Percentiles rank a stretch among this genome's conserved stretches.
These are phyloP conservation scores for Epichloe sibirici DNA, from an alignment of 2,329 filamentous ascomycete genomes.

Conservation along the genomic window DNA sequence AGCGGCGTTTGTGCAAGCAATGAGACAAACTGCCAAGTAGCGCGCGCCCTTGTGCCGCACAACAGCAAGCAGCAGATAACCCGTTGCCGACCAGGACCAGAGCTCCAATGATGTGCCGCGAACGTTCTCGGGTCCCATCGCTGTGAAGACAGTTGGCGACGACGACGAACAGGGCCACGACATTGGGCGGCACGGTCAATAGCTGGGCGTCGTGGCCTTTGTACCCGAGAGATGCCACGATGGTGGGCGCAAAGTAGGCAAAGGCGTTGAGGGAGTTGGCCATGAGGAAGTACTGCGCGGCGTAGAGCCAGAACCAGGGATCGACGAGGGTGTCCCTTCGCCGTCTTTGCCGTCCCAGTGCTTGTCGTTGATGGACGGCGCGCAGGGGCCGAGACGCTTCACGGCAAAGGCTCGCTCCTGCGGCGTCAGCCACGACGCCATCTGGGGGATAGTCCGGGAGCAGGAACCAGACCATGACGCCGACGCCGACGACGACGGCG, in stretches of 20 bases:
- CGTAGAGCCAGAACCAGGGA: slow-evolving; percentile 23
- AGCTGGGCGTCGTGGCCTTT: slow-evolving; percentile 21
- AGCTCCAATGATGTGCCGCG: slow-evolving; percentile 18
- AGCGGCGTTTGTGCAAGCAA: slow-evolving; percentile 21
- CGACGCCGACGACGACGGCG: too few species aligned
- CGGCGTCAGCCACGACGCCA: slow-evolving; percentile 19
- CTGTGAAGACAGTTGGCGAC: slow-evolving; percentile 20
- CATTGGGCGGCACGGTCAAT: slow-evolving; percentile 24
- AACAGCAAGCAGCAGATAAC: slow-evolving; percentile 19
- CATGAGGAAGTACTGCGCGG: slow-evolving; percentile 19
- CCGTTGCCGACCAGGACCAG: slow-evolving; percentile 16
- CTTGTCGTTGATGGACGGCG: slow-evolving; percentile 22
- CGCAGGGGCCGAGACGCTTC: slow-evolving; percentile 22
- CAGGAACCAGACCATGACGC: slow-evolving; percentile 10
- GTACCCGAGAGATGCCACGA: slow-evolving; percentile 23
- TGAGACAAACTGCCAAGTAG: slow-evolving; percentile 20
- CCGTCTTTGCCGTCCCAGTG: slow-evolving; percentile 21
- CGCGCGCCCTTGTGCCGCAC: slow-evolving; percentile 18
- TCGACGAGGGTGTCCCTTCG: slow-evolving; percentile 20
- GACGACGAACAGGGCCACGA: slow-evolving; percentile 22
- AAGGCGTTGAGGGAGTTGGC: slow-evolving; percentile 24
- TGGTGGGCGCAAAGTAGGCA: slow-evolving; percentile 23
- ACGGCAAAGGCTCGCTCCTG: slow-evolving; percentile 22
- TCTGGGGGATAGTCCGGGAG: slow-evolving; percentile 23
- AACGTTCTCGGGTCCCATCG: slow-evolving; percentile 19